Percentiles rank a stretch among this genome's conserved stretches.
Conservation (phyloP, 73 alveolate genomes). For the Uronychia binucleata region DNA sequence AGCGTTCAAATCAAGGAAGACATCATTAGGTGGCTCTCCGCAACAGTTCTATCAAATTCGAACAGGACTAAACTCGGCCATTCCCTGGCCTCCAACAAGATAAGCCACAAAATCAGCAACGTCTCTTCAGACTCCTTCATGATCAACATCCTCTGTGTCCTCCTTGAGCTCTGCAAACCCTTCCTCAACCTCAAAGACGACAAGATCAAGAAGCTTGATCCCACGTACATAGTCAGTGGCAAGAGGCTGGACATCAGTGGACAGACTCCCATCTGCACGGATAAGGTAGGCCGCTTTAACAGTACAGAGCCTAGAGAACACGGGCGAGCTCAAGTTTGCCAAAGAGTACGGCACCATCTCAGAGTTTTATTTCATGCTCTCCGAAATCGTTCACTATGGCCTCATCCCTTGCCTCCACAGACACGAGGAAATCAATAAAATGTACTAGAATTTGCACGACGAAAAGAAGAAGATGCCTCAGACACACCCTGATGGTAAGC, state of each 20-base stretch:
- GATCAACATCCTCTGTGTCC: constrained; percentile 19
- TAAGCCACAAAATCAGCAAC: constrained; percentile 10
- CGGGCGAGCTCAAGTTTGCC: constrained; percentile 14
- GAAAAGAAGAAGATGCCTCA: constrained; percentile 43
- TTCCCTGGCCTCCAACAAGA: constrained; percentile 26
- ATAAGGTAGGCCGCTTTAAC: background rate
- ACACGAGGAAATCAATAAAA: constrained; percentile 50
- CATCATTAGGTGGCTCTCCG: constrained; percentile 56
- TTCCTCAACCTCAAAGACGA: constrained; percentile 38
- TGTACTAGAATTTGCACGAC: constrained; percentile 44
- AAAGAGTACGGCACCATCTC: constrained; percentile 78
- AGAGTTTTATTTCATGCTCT: constrained; percentile 68
- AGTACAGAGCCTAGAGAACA: background rate
- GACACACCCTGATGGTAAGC: constrained; percentile 28
- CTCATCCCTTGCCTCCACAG: constrained; percentile 51
- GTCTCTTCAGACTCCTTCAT: constrained; percentile 50
- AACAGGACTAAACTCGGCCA: constrained; percentile 63
- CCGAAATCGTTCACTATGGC: constrained; percentile 64
- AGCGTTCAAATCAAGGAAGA: constrained; percentile 40
- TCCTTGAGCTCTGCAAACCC: constrained; percentile 56
- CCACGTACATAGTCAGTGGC: constrained; percentile 52
- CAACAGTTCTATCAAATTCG: constrained; percentile 37
- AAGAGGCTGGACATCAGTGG: constrained; percentile 38
- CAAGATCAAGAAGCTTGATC: constrained; percentile 52
- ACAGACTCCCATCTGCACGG: constrained; percentile 61